phyloP scores from a whole-genome alignment of 179 eudicot species.

The Beta macrorhiza region DNA sequence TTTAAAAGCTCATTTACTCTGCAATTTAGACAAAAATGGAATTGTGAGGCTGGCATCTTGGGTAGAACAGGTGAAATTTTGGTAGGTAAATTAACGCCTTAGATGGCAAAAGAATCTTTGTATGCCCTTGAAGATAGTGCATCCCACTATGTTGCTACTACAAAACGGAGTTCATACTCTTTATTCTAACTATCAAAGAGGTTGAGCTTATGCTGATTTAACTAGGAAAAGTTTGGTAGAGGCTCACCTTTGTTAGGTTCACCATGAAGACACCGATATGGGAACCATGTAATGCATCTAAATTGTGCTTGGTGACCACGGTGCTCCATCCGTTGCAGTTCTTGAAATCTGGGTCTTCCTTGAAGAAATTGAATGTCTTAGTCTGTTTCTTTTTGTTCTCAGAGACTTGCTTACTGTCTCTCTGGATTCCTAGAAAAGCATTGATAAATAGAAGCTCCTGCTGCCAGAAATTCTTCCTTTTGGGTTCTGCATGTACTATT shows the following conservation, averaged over 20 bases:
- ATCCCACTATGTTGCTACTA: too few relatives aligned
- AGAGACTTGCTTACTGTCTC: slow-evolving; percentile 28
- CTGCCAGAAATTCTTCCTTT: slow-evolving; percentile 37
- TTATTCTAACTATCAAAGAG: too few relatives aligned
- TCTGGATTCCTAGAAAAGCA: slow-evolving; percentile 37
- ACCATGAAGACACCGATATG: slow-evolving; percentile 67
- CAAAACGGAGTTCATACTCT: too few relatives aligned
- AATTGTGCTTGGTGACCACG: slow-evolving; percentile 44
- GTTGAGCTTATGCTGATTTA: neutral
- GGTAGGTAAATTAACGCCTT: too few relatives aligned
- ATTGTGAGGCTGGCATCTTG: too few relatives aligned
- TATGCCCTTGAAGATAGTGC: too few relatives aligned
- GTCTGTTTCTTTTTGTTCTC: slow-evolving; percentile 51
- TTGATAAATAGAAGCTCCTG: slow-evolving; percentile 35
- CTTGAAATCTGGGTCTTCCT: slow-evolving; percentile 56
- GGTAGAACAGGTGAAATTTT: too few relatives aligned
- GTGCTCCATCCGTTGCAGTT: slow-evolving; percentile 79
- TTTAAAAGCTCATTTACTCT: too few relatives aligned
- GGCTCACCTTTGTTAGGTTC: slow-evolving; percentile 58
- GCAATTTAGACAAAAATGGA: too few relatives aligned
- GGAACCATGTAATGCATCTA: slow-evolving; percentile 45
- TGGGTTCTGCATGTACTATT: slow-evolving; percentile 48
- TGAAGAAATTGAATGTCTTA: slow-evolving; percentile 53
- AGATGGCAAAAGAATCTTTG: too few relatives aligned
- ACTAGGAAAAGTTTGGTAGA: neutral